Evolutionary conservation across 139 green algal genomes (phyloP), one percentile per base, ranked within the genome.

Genomic region (Edaphochlamys debaryana): DNA sequence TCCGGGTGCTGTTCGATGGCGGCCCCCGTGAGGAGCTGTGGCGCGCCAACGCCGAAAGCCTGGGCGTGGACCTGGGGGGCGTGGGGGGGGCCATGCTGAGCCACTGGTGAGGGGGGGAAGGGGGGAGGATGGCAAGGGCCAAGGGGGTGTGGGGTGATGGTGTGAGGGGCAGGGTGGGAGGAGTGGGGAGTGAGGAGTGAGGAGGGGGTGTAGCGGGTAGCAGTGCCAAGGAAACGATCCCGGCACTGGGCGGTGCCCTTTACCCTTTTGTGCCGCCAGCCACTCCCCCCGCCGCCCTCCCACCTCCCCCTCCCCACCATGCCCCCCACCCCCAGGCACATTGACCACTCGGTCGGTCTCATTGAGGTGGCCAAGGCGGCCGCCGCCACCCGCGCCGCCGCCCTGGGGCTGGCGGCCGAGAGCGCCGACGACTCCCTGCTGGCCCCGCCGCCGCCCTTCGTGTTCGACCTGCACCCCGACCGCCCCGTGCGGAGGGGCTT

Each of bases 381-480:
- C 0, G 69, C 54, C 1, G 56, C 38, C 48, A 22, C 56, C 56
- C 34, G 74, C 41, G n/a, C 50, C 72, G 34, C n/a, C 0, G 15
- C 67, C 38, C 11, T 62, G 52, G 17, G 4, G 52, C 52, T 29
- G 52, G 50, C 22, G 22, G 71, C 2, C 71, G 50, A 11, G 29
- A 27, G n/a, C 29, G 50, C 34, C 71, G 36, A 32, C 25, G 34
- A 34, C 19, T 23, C 71, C 3, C 22, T 4, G 50, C 36, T 34
- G 23, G 41, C 9, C 68, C 19, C 29, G 30, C 29, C 19, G 15
- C 40, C 40, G 41, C 60, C 75, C 32, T 72, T 81, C 27, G 71
- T 91, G 50, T 80, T 91, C 29, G 87, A 91, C 30, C 34, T 91
- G 63, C 87, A 89, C 67, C 85, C 85, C 1, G 73, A 69, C 45